phyloP scores from a whole-genome alignment of 306 rosid genomes.

The Parietaria judaica region DNA sequence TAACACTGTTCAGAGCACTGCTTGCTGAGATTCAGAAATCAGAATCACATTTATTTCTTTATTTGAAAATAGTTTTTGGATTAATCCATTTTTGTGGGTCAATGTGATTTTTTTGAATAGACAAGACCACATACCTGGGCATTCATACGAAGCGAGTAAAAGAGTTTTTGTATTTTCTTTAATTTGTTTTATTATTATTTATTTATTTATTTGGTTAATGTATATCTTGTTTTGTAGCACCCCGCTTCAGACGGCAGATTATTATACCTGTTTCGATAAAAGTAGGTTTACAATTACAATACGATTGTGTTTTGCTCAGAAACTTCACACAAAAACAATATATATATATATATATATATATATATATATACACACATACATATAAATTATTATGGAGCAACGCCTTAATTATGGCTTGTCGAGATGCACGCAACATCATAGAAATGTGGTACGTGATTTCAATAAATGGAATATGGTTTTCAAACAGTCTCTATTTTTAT shows the following conservation, averaged over 20 bases:
- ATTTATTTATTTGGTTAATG: not conserved
- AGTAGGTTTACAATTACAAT: not conserved
- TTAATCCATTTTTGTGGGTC: slow-evolving; percentile 1
- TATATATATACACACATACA: not conserved
- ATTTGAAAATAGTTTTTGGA: not conserved
- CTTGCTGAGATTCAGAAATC: not conserved
- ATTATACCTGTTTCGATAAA: not conserved
- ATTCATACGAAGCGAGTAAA: slow-evolving; percentile 1
- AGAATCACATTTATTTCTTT: not conserved
- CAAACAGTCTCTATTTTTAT: no score
- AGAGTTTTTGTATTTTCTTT: slow-evolving; percentile 10
- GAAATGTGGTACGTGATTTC: slow-evolving; percentile 12
- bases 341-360: not conserved
- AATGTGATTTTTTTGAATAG: not conserved
- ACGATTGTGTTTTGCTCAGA: not conserved
- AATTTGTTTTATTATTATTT: not conserved
- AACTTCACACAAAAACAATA: not conserved
- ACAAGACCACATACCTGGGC: slow-evolving; percentile 13
- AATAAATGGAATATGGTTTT: not conserved
- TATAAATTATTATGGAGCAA: not conserved
- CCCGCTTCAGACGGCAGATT: slow-evolving; percentile 4
- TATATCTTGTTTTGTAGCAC: not conserved
- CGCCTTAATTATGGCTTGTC: not conserved
- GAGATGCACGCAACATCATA: not conserved
- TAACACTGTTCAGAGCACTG: no score